phyloP scores from a whole-genome alignment of 2,329 filamentous ascomycete genomes.

The Trichoderma sp. region DNA sequence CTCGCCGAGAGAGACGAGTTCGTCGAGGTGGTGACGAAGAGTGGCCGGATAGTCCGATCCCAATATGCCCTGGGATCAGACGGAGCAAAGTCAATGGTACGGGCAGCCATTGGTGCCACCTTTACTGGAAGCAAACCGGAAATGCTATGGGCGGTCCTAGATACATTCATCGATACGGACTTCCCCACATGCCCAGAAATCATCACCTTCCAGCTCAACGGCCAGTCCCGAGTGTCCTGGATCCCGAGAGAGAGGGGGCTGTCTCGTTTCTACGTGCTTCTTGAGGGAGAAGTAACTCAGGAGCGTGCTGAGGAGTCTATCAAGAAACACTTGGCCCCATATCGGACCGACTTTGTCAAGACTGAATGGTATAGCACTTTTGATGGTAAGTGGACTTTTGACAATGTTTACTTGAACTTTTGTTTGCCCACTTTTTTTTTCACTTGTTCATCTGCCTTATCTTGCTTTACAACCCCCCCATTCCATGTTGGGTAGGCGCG shows the following conservation, averaged over 20 bases:
- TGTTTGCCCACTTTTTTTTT: not conserved
- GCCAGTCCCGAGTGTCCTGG: slow-evolving; percentile 46
- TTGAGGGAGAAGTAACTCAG: slow-evolving; percentile 44
- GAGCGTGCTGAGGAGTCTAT: slow-evolving; percentile 41
- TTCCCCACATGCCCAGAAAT: slow-evolving; percentile 46
- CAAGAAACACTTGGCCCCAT: slow-evolving; percentile 42
- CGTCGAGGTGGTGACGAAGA: slow-evolving; percentile 36
- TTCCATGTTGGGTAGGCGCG: not conserved
- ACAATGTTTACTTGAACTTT: not conserved
- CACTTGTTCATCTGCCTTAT: not conserved
- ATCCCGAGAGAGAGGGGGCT: slow-evolving; percentile 47
- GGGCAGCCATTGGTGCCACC: slow-evolving; percentile 37
- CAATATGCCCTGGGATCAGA: slow-evolving; percentile 51
- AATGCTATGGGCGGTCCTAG: slow-evolving; percentile 49
- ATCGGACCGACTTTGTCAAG: slow-evolving; percentile 40
- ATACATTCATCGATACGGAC: slow-evolving; percentile 48
- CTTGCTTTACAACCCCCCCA: not conserved
- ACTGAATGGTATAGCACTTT: slow-evolving; percentile 52
- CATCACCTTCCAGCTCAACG: slow-evolving; percentile 45
- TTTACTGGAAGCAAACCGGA: slow-evolving; percentile 48
- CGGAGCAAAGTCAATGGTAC: slow-evolving; percentile 48
- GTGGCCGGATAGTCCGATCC: slow-evolving; percentile 33
- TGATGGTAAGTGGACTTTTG: slow-evolving; percentile 35
- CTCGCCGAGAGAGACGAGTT: slow-evolving; percentile 58
- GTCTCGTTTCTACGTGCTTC: slow-evolving; percentile 46